These are phyloP conservation scores for Boletus barrowsii DNA, from an alignment of 768 basidiomycete species.

Conservation along the genomic window DNA sequence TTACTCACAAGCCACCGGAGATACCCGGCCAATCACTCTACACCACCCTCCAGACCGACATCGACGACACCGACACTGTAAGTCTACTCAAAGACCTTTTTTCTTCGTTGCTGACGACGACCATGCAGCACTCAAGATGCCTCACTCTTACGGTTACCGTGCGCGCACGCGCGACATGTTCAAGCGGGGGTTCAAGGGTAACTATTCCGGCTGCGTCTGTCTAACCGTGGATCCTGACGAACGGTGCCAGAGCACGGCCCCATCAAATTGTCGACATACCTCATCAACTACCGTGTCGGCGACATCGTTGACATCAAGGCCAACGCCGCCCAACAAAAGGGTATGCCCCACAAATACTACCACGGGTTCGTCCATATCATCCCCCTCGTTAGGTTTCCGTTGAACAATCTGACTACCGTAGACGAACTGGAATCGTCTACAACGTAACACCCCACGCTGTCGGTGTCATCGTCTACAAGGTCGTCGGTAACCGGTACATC, in stretches of 20 bases:
- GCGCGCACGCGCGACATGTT: slow-evolving; percentile 99
- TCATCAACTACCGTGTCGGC: slow-evolving; percentile 90
- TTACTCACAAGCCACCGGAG: slow-evolving; percentile 61
- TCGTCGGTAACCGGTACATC: slow-evolving; percentile 98
- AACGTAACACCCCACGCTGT: slow-evolving; percentile 95
- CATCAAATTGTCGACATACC: slow-evolving; percentile 88
- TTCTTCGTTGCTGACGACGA: slow-evolving; percentile 3
- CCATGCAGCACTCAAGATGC: slow-evolving; percentile 74
- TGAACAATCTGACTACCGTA: slow-evolving; percentile 28
- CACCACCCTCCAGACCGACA: slow-evolving; percentile 43
- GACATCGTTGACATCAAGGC: slow-evolving; percentile 99
- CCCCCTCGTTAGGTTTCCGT: neutral
- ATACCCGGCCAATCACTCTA: slow-evolving; percentile 40
- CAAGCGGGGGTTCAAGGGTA: slow-evolving; percentile 98
- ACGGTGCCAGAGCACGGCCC: slow-evolving; percentile 72
- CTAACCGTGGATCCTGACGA: slow-evolving; percentile 2
- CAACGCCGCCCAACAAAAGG: slow-evolving; percentile 98
- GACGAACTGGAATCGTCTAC: slow-evolving; percentile 97
- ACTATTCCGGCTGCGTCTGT: slow-evolving; percentile 26
- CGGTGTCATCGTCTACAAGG: slow-evolving; percentile 96
- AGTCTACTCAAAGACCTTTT: slow-evolving; percentile 27
- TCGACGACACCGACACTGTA: slow-evolving; percentile 48
- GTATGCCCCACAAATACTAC: slow-evolving; percentile 99
- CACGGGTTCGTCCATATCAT: slow-evolving; percentile 67
- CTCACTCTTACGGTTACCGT: slow-evolving; percentile 99